These are phyloP conservation scores for Austroboletus novae-zelandiae DNA, from an alignment of 1,284 basidiomycete species.

Conservation along the genomic window DNA sequence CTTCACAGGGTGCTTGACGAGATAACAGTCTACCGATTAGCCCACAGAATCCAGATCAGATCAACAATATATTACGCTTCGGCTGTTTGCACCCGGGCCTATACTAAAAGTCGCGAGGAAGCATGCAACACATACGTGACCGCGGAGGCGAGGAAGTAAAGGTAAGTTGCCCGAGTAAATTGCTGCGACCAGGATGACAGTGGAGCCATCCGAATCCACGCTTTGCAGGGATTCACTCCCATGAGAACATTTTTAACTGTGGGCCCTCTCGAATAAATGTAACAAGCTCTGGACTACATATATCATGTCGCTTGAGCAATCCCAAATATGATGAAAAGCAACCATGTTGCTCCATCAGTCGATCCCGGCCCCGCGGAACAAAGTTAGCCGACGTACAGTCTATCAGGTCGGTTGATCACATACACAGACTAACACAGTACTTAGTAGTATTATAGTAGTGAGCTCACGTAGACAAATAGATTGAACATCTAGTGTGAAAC, in stretches of 20 bases:
- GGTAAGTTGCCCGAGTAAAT: background rate
- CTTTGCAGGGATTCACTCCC: constrained; percentile 1
- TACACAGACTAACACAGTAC: background rate
- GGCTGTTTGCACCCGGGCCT: background rate
- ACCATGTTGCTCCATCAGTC: constrained; percentile 1
- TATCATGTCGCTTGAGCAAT: background rate
- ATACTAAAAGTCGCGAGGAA: background rate
- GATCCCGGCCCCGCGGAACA: constrained; percentile 3
- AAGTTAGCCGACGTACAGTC: constrained; percentile 6
- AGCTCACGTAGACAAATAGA: constrained; percentile 3
- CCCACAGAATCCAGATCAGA: background rate
- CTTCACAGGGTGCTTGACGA: too few relatives aligned
- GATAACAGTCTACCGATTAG: background rate
- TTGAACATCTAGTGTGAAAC: constrained; percentile 10
- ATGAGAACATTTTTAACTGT: background rate
- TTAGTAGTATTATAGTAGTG: too few relatives aligned
- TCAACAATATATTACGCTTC: background rate
- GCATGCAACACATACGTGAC: background rate
- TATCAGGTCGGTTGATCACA: background rate
- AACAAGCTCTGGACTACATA: background rate
- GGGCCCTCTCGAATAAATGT: background rate
- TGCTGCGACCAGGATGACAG: background rate
- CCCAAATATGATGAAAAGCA: constrained; percentile 3
- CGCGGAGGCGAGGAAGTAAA: background rate
- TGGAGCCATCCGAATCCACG: background rate